Conservation (phyloP, 2,329 filamentous ascomycete genomes). For the Botrytis pseudocinerea region DNA sequence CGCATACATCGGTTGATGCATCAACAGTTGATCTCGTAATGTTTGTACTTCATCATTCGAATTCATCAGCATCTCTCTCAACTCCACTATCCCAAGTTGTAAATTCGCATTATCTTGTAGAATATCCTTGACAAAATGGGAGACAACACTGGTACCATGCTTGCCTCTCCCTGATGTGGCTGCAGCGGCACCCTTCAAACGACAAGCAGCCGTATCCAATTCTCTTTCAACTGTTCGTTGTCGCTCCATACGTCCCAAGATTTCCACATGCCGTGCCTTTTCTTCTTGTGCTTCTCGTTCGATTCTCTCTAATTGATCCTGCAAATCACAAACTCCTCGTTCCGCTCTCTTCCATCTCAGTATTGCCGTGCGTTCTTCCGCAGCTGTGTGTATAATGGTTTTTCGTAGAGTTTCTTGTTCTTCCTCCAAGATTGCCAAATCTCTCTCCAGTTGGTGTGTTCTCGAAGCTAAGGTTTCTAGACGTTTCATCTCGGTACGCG, state of each 20-base stretch:
- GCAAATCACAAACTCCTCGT: constrained; percentile 71
- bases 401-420: constrained; percentile 76
- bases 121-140: constrained; percentile 93
- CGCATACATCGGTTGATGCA: constrained; percentile 69
- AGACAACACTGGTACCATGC: constrained; percentile 71
- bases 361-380: constrained; percentile 76
- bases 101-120: constrained; percentile 93
- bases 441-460: constrained; percentile 76
- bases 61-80: constrained; percentile 84
- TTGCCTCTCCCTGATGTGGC: constrained; percentile 57
- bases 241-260: constrained; percentile 80
- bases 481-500: constrained; percentile 73
- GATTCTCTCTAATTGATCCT: constrained; percentile 86
- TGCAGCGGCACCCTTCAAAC: constrained; percentile 77
- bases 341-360: constrained; percentile 86
- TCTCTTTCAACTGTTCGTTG: constrained; percentile 81
- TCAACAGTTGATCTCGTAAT: constrained; percentile 76
- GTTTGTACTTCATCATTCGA: constrained; percentile 94
- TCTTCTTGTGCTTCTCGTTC: constrained; percentile 82
- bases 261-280: constrained; percentile 75
- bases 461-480: constrained; percentile 72
- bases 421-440: constrained; percentile 75
- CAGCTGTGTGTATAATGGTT: constrained; percentile 64
- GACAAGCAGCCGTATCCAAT: constrained; percentile 73
- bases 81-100: constrained; percentile 86